phyloP scores from a whole-genome alignment of 768 basidiomycete species.

The Suillus luteus region DNA sequence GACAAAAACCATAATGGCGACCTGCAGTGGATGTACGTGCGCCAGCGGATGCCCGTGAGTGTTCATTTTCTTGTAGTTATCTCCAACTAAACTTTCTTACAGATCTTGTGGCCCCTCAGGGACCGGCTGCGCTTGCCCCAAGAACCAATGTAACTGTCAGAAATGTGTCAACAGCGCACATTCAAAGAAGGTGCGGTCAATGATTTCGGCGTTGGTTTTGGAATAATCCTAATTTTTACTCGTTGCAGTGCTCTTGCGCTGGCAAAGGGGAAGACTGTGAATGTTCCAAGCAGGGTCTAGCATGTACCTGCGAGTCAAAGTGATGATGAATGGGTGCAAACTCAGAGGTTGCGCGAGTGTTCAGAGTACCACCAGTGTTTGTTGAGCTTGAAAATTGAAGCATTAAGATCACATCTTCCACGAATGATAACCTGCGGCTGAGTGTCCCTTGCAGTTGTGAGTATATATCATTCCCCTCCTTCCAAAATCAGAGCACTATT shows the following conservation, averaged over 20 bases:
- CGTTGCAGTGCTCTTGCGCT: constrained; percentile 22
- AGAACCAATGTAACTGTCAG: constrained; percentile 34
- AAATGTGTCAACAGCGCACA: constrained; percentile 34
- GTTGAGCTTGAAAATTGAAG: neutral
- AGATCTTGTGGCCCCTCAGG: constrained; percentile 36
- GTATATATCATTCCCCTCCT: neutral
- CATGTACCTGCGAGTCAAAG: constrained; percentile 25
- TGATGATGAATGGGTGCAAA: neutral
- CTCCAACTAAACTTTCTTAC: neutral
- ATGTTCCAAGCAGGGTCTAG: constrained; percentile 20
- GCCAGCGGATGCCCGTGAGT: constrained; percentile 1
- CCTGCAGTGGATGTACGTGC: constrained; percentile 5
- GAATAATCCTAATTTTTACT: neutral
- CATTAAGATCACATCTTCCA: neutral
- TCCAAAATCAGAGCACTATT: neutral
- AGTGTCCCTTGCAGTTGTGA: neutral
- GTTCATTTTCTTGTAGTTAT: neutral
- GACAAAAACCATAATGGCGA: constrained; percentile 3
- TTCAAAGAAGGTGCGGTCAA: constrained; percentile 21
- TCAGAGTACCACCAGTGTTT: neutral
- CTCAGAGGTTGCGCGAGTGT: neutral
- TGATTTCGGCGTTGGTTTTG: too few relatives aligned
- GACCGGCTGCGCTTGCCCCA: constrained; percentile 34
- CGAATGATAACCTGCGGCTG: neutral
- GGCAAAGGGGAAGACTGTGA: constrained; percentile 22